Conservation (phyloP, 164 flowering plant species). For the Sextonia rubra region DNA sequence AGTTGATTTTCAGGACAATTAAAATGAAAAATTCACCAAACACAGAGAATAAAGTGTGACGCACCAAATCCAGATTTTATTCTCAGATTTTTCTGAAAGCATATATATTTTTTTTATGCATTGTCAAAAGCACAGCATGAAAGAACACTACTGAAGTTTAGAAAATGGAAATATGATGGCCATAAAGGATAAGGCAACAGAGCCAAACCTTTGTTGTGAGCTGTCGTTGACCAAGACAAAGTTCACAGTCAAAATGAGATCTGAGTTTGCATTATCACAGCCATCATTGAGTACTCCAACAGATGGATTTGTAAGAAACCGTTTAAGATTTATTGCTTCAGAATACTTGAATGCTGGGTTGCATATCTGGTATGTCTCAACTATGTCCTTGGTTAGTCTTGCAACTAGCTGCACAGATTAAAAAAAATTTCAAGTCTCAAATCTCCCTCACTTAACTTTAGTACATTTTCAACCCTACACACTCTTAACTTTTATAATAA, state of each 20-base stretch:
- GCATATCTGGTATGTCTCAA: conserved; percentile 80
- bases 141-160: background rate
- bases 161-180: background rate
- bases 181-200: conserved; percentile 8
- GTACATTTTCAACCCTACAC: conserved; percentile 8
- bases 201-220: conserved; percentile 59
- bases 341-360: conserved; percentile 79
- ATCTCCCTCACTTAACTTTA: background rate
- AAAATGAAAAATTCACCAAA: too few species aligned
- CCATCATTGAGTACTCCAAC: conserved; percentile 91
- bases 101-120: background rate
- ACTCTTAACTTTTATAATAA: background rate
- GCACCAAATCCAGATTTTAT: too few species aligned
- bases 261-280: conserved; percentile 89
- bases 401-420: conserved; percentile 63
- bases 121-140: background rate
- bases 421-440: background rate
- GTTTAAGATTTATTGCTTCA: conserved; percentile 72
- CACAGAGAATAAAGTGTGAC: too few species aligned
- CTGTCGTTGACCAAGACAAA: conserved; percentile 53
- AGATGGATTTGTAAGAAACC: conserved; percentile 87
- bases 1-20: too few species aligned
- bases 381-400: conserved; percentile 79
- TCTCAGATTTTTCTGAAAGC: too few species aligned
- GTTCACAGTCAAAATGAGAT: conserved; percentile 78